phyloP scores from a whole-genome alignment of 805 yeast species.

The Saccharomycopsis fodiens region DNA sequence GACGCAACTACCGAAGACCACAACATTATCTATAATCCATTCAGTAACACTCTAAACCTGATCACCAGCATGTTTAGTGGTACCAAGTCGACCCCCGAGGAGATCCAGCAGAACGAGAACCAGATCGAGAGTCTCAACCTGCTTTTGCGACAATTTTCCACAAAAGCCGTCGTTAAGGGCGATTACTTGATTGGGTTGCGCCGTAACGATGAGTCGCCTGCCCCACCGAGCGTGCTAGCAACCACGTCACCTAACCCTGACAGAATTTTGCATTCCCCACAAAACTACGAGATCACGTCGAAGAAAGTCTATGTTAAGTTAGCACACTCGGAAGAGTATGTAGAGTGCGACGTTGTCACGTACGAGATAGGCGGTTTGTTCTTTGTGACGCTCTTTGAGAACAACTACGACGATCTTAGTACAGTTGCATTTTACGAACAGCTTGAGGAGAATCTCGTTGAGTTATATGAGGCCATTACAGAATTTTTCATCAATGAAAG shows the following conservation, averaged over 20 bases:
- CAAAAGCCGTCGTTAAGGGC: constrained; percentile 11
- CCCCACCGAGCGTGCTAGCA: neutral
- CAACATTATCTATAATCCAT: constrained; percentile 16
- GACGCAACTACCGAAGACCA: neutral
- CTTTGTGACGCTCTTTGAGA: constrained; percentile 14
- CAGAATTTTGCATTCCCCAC: constrained; percentile 14
- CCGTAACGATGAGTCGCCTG: neutral
- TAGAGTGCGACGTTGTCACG: constrained; percentile 8
- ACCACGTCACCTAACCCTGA: constrained; percentile 17
- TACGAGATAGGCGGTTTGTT: constrained; percentile 13
- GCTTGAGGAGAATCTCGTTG: constrained; percentile 17
- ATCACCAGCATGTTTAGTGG: constrained; percentile 3
- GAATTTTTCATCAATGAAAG: constrained; percentile 11
- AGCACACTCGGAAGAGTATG: constrained; percentile 1
- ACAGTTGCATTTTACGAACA: constrained; percentile 15
- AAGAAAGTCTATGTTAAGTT: constrained; percentile 13
- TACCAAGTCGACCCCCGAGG: neutral
- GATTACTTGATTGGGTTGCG: constrained; percentile 16
- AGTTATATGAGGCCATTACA: constrained; percentile 14
- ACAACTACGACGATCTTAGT: constrained; percentile 13
- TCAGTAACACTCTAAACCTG: constrained; percentile 12
- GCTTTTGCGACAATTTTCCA: constrained; percentile 11
- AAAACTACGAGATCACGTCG: constrained; percentile 11
- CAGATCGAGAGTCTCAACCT: constrained; percentile 13
- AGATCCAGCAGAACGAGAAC: neutral